Percentiles rank a stretch among this genome's conserved stretches.
Conservation (phyloP, 2,329 filamentous ascomycete genomes). For the Penicillium italicum region DNA sequence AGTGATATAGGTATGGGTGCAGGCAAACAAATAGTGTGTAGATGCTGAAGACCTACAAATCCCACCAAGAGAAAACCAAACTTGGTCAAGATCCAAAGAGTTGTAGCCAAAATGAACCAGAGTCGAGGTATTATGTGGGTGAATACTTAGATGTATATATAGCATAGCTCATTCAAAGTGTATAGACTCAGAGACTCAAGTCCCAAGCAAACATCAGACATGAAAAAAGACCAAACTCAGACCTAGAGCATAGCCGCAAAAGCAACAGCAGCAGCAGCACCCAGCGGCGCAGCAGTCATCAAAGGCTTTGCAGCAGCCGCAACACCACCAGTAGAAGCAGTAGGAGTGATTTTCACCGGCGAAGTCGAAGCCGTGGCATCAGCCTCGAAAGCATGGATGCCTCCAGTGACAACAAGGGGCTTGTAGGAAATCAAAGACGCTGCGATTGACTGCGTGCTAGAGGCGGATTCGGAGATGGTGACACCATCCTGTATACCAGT, state of each 20-base stretch:
- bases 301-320: background rate
- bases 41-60: background rate
- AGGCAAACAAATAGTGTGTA: background rate
- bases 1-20: background rate
- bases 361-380: constrained; percentile 5
- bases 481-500: background rate
- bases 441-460: background rate
- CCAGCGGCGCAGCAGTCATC: constrained; percentile 2
- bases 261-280: constrained; percentile 8
- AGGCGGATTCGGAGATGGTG: background rate
- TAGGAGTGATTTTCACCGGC: background rate
- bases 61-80: background rate
- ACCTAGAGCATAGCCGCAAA: constrained; percentile 8
- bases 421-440: background rate
- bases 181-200: background rate
- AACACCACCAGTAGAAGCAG: background rate
- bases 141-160: background rate
- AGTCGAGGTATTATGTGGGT: too few species aligned
- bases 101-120: background rate
- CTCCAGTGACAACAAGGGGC: constrained; percentile 3
- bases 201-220: background rate
- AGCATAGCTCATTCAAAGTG: background rate
- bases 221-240: background rate
- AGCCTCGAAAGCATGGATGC: background rate
- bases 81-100: too few species aligned